Evolutionary conservation across 2,329 filamentous ascomycete genomes (phyloP), one percentile per base, ranked within the genome.

Genomic region (Alternaria arbusti): DNA sequence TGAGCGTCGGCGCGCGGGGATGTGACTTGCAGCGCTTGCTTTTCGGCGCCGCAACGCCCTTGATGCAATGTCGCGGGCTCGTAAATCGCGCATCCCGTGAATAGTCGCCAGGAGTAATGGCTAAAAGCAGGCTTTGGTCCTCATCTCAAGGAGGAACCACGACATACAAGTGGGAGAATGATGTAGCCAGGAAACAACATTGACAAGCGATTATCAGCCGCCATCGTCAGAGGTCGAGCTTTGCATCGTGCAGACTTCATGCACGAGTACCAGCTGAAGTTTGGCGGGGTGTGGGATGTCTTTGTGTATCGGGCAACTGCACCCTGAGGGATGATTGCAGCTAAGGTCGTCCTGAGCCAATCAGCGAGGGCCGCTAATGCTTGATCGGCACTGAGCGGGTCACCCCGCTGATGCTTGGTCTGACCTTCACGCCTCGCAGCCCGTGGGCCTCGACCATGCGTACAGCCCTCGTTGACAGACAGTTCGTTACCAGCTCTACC

Each of bases 371-470:
- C 11, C 54, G 26, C 54, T 46, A 56, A 28, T 23, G 52, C 5
- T 20, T 20, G 20, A 20, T 20, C 20, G 20, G 20, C 20, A 20
- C 5, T 15, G 20, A 55, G 40, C 40, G 36, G 52, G n/a, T 32
- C 49, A 23, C 28, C 17, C 54, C 13, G 54, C 25, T 44, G 32
- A 47, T 47, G 54, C 54, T 56, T 47, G 54, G 54, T 56, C 54
- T 47, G n/a, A 56, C 54, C 43, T 55, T 28, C 23, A 40, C 50
- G 2, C 8, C 50, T 12, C 50, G 28, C 50, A 54, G 36, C 32
- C 22, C 22, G 32, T 40, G 32, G 20, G 30, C 17, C 50, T 54
- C 20, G 30, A 23, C 23, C n/a, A n/a, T n/a, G n/a, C 26, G 25
- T 55, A 8, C 7, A 13, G 2, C 49, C 3, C 17, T 51, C 49